A percentile compares a stretch with the other conserved stretches of the same genome.
Conservation (phyloP, 148 eudicot genomes). For the Rhododendron williamsianum region DNA sequence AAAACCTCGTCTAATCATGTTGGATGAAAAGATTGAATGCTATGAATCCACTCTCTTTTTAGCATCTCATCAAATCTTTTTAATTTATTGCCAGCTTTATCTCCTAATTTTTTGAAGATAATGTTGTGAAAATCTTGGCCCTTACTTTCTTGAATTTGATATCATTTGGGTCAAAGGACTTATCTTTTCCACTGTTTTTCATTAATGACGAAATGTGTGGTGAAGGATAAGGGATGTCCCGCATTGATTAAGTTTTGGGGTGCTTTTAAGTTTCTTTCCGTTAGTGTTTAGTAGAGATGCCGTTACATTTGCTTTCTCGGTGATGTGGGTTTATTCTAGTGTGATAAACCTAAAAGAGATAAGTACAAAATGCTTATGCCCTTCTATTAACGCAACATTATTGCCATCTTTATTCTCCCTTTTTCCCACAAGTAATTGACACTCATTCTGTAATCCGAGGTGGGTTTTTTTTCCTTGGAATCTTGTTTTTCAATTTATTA, state of each 20-base stretch:
- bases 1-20: not conserved
- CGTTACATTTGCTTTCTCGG: not conserved
- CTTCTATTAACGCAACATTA: conserved; percentile 2
- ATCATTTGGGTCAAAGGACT: not conserved
- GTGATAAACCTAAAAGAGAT: not conserved
- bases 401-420: not conserved
- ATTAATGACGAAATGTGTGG: not conserved
- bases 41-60: not conserved
- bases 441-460: not conserved
- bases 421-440: not conserved
- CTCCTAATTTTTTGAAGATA: not conserved
- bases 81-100: not conserved
- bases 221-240: not conserved
- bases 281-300: not conserved
- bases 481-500: not conserved
- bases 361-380: conserved; percentile 1
- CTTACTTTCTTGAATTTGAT: not conserved
- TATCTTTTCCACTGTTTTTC: not conserved
- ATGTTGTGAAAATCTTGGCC: not conserved
- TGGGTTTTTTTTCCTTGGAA: not conserved
- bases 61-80: not conserved
- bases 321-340: conserved; percentile 5
- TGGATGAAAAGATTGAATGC: not conserved
- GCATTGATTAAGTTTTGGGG: not conserved
- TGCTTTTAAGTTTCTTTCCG: not conserved